Evolutionary conservation across 2,329 filamentous ascomycete genomes (phyloP).

Genomic region (Eurotiales sp.): DNA sequence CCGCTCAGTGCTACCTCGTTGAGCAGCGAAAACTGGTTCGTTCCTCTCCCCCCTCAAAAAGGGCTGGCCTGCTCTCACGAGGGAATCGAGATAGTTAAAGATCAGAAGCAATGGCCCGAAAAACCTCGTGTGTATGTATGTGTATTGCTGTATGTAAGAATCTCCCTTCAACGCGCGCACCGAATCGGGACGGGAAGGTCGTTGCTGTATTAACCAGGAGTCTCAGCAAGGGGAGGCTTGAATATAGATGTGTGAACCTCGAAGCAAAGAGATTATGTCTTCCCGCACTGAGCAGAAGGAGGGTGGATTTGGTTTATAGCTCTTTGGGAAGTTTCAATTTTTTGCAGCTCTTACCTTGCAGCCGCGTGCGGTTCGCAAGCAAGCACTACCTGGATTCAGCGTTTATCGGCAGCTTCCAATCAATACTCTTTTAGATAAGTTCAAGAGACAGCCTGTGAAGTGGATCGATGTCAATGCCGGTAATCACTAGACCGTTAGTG

Average conservation of each 20-base stretch:
- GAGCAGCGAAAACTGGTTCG: constrained; percentile 1
- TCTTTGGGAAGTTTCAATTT: constrained; percentile 12
- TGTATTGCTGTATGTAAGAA: constrained; percentile 12
- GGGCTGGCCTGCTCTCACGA: constrained; percentile 14
- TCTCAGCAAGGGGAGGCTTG: constrained; percentile 18
- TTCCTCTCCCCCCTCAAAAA: constrained; percentile 11
- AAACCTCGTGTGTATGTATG: constrained; percentile 14
- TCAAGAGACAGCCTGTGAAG: constrained; percentile 3
- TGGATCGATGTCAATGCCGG: constrained; percentile 17
- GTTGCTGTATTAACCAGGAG: constrained; percentile 15
- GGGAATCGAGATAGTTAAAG: constrained; percentile 11
- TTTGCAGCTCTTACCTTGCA: constrained; percentile 16
- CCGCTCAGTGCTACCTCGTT: constrained; percentile 14
- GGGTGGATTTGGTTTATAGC: constrained; percentile 20
- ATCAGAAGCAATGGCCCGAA: constrained; percentile 8
- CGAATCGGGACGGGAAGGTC: constrained; percentile 14
- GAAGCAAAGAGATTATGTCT: constrained; percentile 13
- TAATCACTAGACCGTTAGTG: constrained; percentile 14
- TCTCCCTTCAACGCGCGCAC: constrained; percentile 18
- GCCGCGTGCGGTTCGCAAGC: constrained; percentile 11
- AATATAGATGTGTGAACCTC: constrained; percentile 5
- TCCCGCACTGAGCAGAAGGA: constrained; percentile 7
- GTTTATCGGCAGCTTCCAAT: constrained; percentile 7
- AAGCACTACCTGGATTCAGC: constrained; percentile 14
- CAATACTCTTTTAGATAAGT: constrained; percentile 6